Evolutionary conservation across 495 filamentous ascomycete species (phyloP).

Genomic region (Elaphomyces granulatus): DNA sequence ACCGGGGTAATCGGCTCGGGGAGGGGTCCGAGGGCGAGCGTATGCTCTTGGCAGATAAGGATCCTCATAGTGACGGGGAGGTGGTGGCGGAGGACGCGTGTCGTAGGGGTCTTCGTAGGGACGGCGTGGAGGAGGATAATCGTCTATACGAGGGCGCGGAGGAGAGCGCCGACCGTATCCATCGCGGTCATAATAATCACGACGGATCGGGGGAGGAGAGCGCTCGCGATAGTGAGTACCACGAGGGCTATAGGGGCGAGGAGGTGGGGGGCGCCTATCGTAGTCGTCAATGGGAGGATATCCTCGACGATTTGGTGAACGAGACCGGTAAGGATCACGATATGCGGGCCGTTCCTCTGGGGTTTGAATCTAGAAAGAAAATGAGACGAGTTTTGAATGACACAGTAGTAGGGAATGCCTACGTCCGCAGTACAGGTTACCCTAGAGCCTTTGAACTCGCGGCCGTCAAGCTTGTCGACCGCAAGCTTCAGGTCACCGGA

Average conservation of each 20-base stretch:
- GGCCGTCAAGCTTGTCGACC: constrained; percentile 80
- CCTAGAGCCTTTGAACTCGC: constrained; percentile 75
- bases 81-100: constrained; percentile 24
- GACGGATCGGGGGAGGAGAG: constrained; percentile 54
- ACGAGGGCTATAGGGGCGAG: constrained; percentile 69
- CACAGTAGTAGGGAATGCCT: background rate
- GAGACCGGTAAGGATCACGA: constrained; percentile 58
- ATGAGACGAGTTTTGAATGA: constrained; percentile 10
- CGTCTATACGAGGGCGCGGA: constrained; percentile 61
- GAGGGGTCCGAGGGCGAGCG: constrained; percentile 30
- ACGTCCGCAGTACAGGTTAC: constrained; percentile 69
- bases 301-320: constrained; percentile 58
- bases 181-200: constrained; percentile 71
- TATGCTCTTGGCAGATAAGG: constrained; percentile 32
- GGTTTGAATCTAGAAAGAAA: constrained; percentile 37
- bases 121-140: constrained; percentile 47
- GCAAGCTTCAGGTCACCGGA: constrained; percentile 76
- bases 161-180: constrained; percentile 54
- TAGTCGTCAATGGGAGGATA: constrained; percentile 59
- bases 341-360: constrained; percentile 50
- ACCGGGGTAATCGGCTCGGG: constrained; percentile 26
- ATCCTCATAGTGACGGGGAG: constrained; percentile 33
- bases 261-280: constrained; percentile 58
- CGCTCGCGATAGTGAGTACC: constrained; percentile 75
- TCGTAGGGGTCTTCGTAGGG: constrained; percentile 40